These are phyloP conservation scores for Hyaloscypha variabilis DNA, from an alignment of 495 filamentous ascomycete genomes.

Conservation along the genomic window DNA sequence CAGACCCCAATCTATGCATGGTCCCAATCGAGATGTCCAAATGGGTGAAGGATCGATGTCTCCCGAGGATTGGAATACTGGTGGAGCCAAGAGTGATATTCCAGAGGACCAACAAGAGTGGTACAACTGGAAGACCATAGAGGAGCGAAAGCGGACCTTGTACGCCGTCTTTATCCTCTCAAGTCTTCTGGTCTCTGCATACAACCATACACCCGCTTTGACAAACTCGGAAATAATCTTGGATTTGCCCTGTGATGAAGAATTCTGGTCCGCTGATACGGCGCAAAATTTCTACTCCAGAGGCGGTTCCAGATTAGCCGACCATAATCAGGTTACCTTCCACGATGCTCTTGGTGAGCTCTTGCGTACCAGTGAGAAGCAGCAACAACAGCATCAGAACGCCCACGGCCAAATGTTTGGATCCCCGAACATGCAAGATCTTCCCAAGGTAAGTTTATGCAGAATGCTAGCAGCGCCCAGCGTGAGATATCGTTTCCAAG, in stretches of 20 bases:
- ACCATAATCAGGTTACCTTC: slow-evolving; percentile 71
- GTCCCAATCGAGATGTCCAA: slow-evolving; percentile 38
- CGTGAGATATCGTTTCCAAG: not conserved
- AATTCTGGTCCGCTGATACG: slow-evolving; percentile 84
- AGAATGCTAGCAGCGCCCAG: not conserved
- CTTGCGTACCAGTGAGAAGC: slow-evolving; percentile 77
- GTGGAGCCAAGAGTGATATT: slow-evolving; percentile 36
- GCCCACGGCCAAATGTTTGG: slow-evolving; percentile 53
- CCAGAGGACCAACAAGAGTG: slow-evolving; percentile 80
- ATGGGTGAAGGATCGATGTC: slow-evolving; percentile 43
- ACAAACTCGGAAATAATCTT: slow-evolving; percentile 94
- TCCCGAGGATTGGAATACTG: slow-evolving; percentile 38
- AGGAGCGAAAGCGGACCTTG: slow-evolving; percentile 93
- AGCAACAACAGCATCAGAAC: slow-evolving; percentile 56
- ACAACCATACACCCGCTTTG: slow-evolving; percentile 87
- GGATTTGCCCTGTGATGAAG: slow-evolving; percentile 92
- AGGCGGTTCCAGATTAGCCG: slow-evolving; percentile 67
- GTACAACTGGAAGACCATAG: slow-evolving; percentile 83
- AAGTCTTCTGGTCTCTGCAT: slow-evolving; percentile 87
- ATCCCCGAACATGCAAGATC: slow-evolving; percentile 45
- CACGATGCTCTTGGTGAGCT: slow-evolving; percentile 76
- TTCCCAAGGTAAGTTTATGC: slow-evolving; percentile 41
- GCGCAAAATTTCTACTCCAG: slow-evolving; percentile 75
- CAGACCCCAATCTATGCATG: slow-evolving; percentile 40
- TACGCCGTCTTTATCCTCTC: slow-evolving; percentile 91